Conservation (phyloP, 176 grass and related monocot species). For the Alopecurus myosuroides region DNA sequence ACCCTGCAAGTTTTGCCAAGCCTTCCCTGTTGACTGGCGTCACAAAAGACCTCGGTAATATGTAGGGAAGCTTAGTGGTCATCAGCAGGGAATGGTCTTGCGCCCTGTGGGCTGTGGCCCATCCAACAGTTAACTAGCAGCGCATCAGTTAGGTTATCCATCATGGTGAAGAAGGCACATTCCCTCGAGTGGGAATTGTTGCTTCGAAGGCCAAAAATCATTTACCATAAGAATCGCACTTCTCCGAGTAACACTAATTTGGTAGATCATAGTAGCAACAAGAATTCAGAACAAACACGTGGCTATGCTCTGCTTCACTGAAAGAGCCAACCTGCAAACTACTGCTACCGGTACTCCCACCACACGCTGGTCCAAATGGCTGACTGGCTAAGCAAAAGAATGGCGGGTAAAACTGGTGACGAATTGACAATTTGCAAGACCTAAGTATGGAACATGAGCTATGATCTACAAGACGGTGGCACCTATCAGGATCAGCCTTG, state of each 20-base stretch:
- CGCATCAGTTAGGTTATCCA: no score
- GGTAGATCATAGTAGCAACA: not conserved
- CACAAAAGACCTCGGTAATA: not conserved
- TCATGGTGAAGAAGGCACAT: not conserved
- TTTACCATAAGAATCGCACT: not conserved
- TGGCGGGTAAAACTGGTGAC: not conserved
- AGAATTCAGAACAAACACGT: not conserved
- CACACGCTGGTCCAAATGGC: not conserved
- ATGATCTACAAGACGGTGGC: not conserved
- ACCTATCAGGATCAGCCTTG: not conserved
- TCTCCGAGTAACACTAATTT: not conserved
- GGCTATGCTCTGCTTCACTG: conserved; percentile 3
- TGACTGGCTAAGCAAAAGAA: not conserved
- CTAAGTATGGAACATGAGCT: not conserved
- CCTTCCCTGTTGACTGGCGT: no score
- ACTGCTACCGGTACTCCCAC: not conserved
- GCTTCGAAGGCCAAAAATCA: not conserved
- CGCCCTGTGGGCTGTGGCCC: no score
- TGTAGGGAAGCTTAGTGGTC: not conserved
- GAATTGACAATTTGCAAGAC: not conserved
- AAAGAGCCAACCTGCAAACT: not conserved
- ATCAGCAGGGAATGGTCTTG: no score
- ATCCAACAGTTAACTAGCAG: no score
- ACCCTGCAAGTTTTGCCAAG: not conserved
- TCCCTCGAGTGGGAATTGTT: not conserved